A percentile compares a stretch with the other conserved stretches of the same genome.
Evolutionary conservation across 129 eudicot genomes (phyloP).

Genomic region (Tagetes patula): DNA sequence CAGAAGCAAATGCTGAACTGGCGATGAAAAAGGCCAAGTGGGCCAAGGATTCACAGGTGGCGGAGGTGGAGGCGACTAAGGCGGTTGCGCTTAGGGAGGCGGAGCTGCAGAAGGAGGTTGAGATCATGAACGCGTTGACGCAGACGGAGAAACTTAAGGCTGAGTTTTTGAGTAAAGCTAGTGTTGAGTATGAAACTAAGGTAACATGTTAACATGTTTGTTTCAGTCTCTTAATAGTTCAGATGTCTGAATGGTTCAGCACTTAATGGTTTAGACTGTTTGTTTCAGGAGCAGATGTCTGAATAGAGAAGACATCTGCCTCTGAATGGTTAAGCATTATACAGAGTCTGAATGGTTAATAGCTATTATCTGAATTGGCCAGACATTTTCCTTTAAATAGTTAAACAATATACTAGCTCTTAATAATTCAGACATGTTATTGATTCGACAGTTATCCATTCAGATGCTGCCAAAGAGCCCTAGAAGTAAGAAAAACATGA

Average conservation of each 20-base stretch:
- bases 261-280: too few species aligned
- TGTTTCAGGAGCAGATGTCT: too few species aligned
- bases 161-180: slow-evolving; percentile 61
- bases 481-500: too few species aligned
- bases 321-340: too few species aligned
- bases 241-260: not conserved
- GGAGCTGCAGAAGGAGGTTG: slow-evolving; percentile 66
- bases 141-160: slow-evolving; percentile 68
- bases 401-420: too few species aligned
- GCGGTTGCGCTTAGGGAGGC: slow-evolving; percentile 63
- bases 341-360: too few species aligned
- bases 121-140: slow-evolving; percentile 65
- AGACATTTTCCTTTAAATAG: too few species aligned
- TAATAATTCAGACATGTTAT: too few species aligned
- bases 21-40: slow-evolving; percentile 59
- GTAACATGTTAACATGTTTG: slow-evolving; percentile 14
- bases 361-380: too few species aligned
- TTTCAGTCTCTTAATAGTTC: not conserved
- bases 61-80: slow-evolving; percentile 64
- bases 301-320: too few species aligned
- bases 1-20: slow-evolving; percentile 52
- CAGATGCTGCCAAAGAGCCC: too few species aligned
- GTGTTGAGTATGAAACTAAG: slow-evolving; percentile 73
- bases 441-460: too few species aligned
- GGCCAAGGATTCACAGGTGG: slow-evolving; percentile 56